Evolutionary conservation across 2,329 filamentous ascomycete genomes (phyloP).

Genomic region (Aspergillus neotritici): DNA sequence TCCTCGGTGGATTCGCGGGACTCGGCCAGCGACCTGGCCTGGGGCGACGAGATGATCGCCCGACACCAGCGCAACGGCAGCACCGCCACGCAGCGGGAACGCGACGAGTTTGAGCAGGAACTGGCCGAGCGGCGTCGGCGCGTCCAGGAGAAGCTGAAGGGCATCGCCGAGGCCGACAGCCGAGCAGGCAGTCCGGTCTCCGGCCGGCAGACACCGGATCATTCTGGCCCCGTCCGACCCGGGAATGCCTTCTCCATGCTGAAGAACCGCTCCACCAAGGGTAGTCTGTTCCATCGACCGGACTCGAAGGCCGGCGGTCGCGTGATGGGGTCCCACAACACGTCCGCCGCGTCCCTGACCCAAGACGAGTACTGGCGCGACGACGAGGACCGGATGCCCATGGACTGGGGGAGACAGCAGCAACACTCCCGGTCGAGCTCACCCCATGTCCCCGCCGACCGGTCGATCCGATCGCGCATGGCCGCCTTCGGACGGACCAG

Average conservation of each 20-base stretch:
- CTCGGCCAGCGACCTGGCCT: conserved; percentile 25
- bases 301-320: conserved; percentile 29
- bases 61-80: conserved; percentile 42
- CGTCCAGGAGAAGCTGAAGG: conserved; percentile 46
- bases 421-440: conserved; percentile 35
- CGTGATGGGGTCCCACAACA: conserved; percentile 12
- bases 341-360: conserved; percentile 32
- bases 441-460: conserved; percentile 30
- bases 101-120: conserved; percentile 45
- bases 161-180: conserved; percentile 39
- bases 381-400: conserved; percentile 30
- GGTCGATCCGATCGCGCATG: conserved; percentile 24
- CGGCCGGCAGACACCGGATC: conserved; percentile 31
- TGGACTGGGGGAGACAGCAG: conserved; percentile 20
- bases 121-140: conserved; percentile 43
- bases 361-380: conserved; percentile 34
- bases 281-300: conserved; percentile 21
- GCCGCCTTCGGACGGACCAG: conserved; percentile 25
- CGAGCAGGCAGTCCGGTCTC: conserved; percentile 41
- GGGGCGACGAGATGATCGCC: conserved; percentile 46
- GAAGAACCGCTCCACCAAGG: conserved; percentile 38
- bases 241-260: conserved; percentile 43
- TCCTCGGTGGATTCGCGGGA: conserved; percentile 2
- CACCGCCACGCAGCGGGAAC: conserved; percentile 45
- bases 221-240: conserved; percentile 24